A percentile compares a stretch with the other conserved stretches of the same genome.
These are phyloP conservation scores for Rhodotorula sp. DNA, from an alignment of 1,284 basidiomycete species.

Conservation along the genomic window DNA sequence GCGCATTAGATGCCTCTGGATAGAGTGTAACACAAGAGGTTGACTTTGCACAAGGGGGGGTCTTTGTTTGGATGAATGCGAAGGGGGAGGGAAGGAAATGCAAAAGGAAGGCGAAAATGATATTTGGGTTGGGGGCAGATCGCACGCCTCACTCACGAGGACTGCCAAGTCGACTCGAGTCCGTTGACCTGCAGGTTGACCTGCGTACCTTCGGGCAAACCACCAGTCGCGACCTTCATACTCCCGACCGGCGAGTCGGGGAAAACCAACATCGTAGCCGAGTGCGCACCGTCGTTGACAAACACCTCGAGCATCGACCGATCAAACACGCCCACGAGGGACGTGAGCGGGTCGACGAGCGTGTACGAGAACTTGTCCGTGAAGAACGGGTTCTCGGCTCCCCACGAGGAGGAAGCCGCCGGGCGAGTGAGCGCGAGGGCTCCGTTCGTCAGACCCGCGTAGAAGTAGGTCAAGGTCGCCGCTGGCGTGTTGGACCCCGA, in stretches of 20 bases:
- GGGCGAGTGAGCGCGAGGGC: background rate
- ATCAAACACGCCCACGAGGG: conserved; percentile 11
- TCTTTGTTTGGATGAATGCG: too few relatives aligned
- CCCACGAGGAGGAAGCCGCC: background rate
- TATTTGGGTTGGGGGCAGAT: too few relatives aligned
- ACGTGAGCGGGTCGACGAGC: background rate
- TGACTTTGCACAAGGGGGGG: background rate
- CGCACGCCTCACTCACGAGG: too few relatives aligned
- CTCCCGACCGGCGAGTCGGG: background rate
- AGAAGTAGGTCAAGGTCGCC: conserved; percentile 13
- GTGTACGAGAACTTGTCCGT: conserved; percentile 1
- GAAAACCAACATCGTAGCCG: background rate
- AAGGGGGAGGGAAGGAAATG: too few relatives aligned
- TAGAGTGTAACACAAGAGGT: background rate
- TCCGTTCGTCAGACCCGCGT: background rate
- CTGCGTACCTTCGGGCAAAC: conserved; percentile 8
- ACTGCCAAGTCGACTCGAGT: conserved; percentile 1
- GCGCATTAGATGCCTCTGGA: background rate
- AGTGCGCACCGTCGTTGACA: conserved; percentile 7
- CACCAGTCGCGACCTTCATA: background rate
- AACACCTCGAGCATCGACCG: conserved; percentile 16
- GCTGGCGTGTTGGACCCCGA: conserved; percentile 1
- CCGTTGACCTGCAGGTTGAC: background rate
- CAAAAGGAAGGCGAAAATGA: too few relatives aligned
- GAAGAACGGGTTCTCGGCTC: conserved; percentile 9